A percentile compares a stretch with the other conserved stretches of the same genome.
Evolutionary conservation across 192 early-diverging fungal genomes (phyloP).

Genomic region (Backusella sp.): DNA sequence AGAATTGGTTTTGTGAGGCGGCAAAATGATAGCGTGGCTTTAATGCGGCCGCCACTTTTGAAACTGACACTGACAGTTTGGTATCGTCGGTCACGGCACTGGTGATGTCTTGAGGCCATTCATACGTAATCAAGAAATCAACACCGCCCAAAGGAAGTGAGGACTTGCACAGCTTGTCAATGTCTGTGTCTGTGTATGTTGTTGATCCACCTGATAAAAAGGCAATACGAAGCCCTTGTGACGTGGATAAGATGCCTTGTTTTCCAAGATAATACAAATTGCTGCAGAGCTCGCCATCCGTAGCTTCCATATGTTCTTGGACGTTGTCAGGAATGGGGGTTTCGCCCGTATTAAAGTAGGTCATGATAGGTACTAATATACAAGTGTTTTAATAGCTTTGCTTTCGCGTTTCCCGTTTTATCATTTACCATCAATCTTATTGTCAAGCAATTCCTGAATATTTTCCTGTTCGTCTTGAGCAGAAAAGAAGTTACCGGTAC

Average conservation of each 20-base stretch:
- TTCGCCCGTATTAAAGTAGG: conserved; percentile 55
- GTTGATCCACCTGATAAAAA: conserved; percentile 49
- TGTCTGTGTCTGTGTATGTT: conserved; percentile 34
- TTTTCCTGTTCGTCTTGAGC: conserved; percentile 44
- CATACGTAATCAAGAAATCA: conserved; percentile 81
- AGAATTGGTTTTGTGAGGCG: conserved; percentile 63
- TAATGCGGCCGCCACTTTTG: conserved; percentile 43
- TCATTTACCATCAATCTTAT: conserved; percentile 45
- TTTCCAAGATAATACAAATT: conserved; percentile 74
- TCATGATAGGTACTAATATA: conserved; percentile 1
- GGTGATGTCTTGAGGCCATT: conserved; percentile 71
- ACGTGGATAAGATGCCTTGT: conserved; percentile 55
- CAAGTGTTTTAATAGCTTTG: not conserved
- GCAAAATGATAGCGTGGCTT: conserved; percentile 93
- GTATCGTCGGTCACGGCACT: conserved; percentile 15
- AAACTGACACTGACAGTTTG: conserved; percentile 27
- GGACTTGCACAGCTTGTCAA: conserved; percentile 29
- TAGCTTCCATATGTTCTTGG: conserved; percentile 46
- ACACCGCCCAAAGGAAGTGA: conserved; percentile 46
- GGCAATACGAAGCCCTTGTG: conserved; percentile 61
- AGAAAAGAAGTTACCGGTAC: conserved; percentile 81
- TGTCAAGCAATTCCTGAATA: conserved; percentile 51
- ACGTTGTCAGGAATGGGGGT: conserved; percentile 57
- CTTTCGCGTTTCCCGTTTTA: not conserved
- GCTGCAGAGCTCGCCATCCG: conserved; percentile 71